These are phyloP conservation scores for Trichomonas tenax DNA, from an alignment of 208 protist species.

Conservation along the genomic window DNA sequence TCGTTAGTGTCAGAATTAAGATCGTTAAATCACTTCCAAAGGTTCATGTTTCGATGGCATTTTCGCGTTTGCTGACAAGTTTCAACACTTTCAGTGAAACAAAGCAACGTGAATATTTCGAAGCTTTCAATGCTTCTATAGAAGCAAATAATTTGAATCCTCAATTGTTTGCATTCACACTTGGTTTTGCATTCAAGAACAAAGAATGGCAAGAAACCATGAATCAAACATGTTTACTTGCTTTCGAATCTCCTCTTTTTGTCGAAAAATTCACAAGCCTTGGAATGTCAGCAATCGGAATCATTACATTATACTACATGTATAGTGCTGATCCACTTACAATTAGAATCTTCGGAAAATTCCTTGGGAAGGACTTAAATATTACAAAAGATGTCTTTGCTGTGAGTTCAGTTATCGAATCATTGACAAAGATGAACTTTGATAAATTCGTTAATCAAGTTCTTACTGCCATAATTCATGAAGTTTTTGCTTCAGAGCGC, in stretches of 20 bases:
- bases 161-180: neutral
- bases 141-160: neutral
- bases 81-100: neutral
- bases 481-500: neutral
- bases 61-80: neutral
- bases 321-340: neutral
- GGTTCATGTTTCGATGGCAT: neutral
- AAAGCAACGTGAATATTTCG: neutral
- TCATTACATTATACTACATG: neutral
- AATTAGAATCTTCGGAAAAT: neutral
- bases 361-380: neutral
- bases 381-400: neutral
- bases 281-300: neutral
- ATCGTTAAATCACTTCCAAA: neutral
- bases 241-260: neutral
- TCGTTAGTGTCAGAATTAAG: neutral
- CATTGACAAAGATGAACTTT: neutral
- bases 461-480: neutral
- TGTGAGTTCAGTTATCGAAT: neutral
- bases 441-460: neutral
- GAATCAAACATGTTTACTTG: neutral
- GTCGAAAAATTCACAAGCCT: neutral
- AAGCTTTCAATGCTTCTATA: neutral
- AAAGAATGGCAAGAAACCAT: neutral
- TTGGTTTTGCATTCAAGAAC: neutral